phyloP scores from a whole-genome alignment of 768 basidiomycete species.

The Pleurotus giganteus region DNA sequence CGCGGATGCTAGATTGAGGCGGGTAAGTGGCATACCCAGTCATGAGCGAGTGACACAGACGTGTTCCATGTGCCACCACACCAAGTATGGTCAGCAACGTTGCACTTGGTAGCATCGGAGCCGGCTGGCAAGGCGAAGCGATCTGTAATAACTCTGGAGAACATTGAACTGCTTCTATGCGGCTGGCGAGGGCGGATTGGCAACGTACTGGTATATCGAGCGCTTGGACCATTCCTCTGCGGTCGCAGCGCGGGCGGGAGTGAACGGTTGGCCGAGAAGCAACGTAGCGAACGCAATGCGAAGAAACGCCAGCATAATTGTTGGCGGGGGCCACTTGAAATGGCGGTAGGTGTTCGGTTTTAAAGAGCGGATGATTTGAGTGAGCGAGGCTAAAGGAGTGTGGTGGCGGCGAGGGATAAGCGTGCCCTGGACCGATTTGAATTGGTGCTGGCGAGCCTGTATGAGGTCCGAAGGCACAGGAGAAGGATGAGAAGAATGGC shows the following conservation, averaged over 20 bases:
- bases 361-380: background rate
- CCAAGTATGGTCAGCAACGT: conserved; percentile 61
- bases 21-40: background rate
- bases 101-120: conserved; percentile 51
- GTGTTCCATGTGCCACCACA: conserved; percentile 89
- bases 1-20: conserved; percentile 45
- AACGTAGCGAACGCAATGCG: conserved; percentile 23
- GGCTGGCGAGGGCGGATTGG: too few relatives aligned
- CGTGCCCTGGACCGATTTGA: too few relatives aligned
- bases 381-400: background rate
- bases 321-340: background rate
- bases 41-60: conserved; percentile 23
- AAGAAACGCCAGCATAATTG: conserved; percentile 15
- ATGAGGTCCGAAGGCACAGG: too few relatives aligned
- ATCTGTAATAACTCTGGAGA: conserved; percentile 55
- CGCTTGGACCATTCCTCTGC: conserved; percentile 74
- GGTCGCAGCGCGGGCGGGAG: conserved; percentile 50
- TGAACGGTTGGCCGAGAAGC: conserved; percentile 22
- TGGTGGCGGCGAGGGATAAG: background rate
- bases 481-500: too few relatives aligned
- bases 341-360: background rate
- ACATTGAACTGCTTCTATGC: too few relatives aligned
- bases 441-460: too few relatives aligned
- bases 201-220: conserved; percentile 79
- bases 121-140: conserved; percentile 68